Percentiles rank a stretch among this genome's conserved stretches.
phyloP scores from a whole-genome alignment of 176 grass and related monocot species.

The Triticum aestivum region DNA sequence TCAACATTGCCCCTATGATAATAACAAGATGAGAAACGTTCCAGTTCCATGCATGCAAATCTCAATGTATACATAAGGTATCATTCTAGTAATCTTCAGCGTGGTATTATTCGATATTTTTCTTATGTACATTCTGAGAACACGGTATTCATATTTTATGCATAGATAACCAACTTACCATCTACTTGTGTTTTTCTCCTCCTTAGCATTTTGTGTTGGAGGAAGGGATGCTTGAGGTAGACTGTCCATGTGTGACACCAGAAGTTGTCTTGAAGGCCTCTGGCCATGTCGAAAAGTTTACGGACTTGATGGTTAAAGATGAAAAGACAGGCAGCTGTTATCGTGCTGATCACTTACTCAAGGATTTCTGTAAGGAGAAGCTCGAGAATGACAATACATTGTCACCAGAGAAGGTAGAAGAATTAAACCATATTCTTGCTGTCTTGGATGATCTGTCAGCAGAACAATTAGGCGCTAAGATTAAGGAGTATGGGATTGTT shows the following conservation, averaged over 20 bases:
- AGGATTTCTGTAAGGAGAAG: slow-evolving; percentile 93
- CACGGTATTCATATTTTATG: neutral
- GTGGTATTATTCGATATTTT: neutral
- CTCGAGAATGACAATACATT: slow-evolving; percentile 61
- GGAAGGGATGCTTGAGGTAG: slow-evolving; percentile 91
- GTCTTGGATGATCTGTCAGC: slow-evolving; percentile 87
- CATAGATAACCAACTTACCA: neutral
- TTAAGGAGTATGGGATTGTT: slow-evolving; percentile 84
- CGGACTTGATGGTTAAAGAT: slow-evolving; percentile 93
- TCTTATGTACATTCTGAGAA: neutral
- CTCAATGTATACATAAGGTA: neutral
- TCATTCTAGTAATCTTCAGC: slow-evolving; percentile 4
- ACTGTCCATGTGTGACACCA: slow-evolving; percentile 90
- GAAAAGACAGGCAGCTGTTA: slow-evolving; percentile 89
- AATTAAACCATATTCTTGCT: slow-evolving; percentile 65
- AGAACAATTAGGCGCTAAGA: slow-evolving; percentile 74
- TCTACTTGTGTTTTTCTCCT: slow-evolving; percentile 16
- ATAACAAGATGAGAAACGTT: neutral
- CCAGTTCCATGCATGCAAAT: neutral
- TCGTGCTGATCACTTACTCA: slow-evolving; percentile 88
- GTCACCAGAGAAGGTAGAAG: slow-evolving; percentile 44
- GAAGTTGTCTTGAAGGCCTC: slow-evolving; percentile 89
- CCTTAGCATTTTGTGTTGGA: slow-evolving; percentile 87
- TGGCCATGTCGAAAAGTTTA: slow-evolving; percentile 93
- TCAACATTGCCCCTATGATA: neutral